Evolutionary conservation across 345 rosid genomes (phyloP).

Genomic region (Arabidopsis arenosa): DNA sequence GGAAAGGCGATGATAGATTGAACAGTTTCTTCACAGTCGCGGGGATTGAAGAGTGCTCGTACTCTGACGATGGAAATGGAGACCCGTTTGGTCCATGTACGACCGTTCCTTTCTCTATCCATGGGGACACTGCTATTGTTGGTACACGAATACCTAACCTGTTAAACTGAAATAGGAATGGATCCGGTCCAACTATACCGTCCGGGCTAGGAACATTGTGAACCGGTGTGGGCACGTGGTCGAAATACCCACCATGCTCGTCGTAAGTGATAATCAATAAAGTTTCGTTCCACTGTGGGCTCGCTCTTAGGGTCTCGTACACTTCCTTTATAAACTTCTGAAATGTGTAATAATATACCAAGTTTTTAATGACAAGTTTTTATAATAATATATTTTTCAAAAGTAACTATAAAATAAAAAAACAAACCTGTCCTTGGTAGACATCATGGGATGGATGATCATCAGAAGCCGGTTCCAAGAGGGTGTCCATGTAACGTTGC

Average conservation of each 20-base stretch:
- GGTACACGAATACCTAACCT: conserved; percentile 89
- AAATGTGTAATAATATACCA: conserved; percentile 16
- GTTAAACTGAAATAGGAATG: conserved; percentile 69
- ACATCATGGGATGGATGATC: conserved; percentile 98
- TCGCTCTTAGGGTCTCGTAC: conserved; percentile 81
- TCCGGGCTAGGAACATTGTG: conserved; percentile 86
- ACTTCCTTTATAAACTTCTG: conserved; percentile 67
- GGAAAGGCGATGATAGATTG: conserved; percentile 69
- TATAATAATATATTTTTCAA: background rate
- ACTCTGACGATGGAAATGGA: conserved; percentile 79
- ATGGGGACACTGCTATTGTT: conserved; percentile 76
- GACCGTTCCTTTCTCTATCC: conserved; percentile 88
- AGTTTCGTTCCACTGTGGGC: conserved; percentile 93
- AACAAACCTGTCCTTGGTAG: conserved; percentile 77
- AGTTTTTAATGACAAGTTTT: background rate
- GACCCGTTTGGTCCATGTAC: conserved; percentile 87
- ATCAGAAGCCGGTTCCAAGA: conserved; percentile 63
- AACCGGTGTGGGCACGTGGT: conserved; percentile 90
- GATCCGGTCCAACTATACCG: conserved; percentile 82
- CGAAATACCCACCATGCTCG: conserved; percentile 92
- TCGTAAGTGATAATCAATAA: conserved; percentile 83
- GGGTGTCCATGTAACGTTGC: conserved; percentile 79
- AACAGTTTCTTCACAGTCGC: conserved; percentile 86
- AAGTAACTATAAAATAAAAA: background rate
- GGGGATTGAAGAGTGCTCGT: conserved; percentile 91